Evolutionary conservation across 2,329 filamentous ascomycete species (phyloP), one percentile per base, ranked within the genome.

Genomic region (Mollisia scopiformis): DNA sequence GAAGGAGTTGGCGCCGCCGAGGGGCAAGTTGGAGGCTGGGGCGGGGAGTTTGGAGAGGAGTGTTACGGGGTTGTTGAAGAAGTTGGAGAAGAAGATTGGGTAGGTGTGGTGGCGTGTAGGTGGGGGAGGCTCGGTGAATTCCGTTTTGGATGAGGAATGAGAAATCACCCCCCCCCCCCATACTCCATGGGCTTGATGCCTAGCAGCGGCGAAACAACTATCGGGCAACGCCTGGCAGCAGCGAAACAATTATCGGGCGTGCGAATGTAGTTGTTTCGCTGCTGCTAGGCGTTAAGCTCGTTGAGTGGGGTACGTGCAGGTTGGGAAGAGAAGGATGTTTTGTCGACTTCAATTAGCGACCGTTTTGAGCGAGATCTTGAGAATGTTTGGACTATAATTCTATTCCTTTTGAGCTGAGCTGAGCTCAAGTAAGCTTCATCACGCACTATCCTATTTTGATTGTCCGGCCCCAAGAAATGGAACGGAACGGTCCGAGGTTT

Each of bases 51-150:
- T 92, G 33, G 90, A 93, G 77, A 87, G 86, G 73, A 87, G 88
- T 1, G 84, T 92, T 4, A 84, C 85, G 28, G 86, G 87, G 6
- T 88, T 92, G 79, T 75, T 93, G 66, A 92, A 89, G 82, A 91
- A 88, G 77, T 82, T 93, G 75, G 90, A 93, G 78, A 92, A 91
- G 85, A 90, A 70, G 63, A 70, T 71, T 65, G 72, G 72, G 11
- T 74, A 66, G 60, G 30, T 53, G 43, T 10, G 7, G 11, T 2
- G 23, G 23, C 14, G 3, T n/a, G n/a, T n/a, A n/a, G n/a, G n/a
- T n/a, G n/a, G n/a, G n/a, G n/a, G n/a, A n/a, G n/a, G n/a, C n/a
- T n/a, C n/a, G n/a, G n/a, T n/a, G n/a, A n/a, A 27, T 25, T 2
- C 2, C 5, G 6, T 30, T 25, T 49, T 30, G 14, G 13, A 10